A percentile compares a stretch with the other conserved stretches of the same genome.
phyloP scores from a whole-genome alignment of 208 protist species.

The Acanthamoeba triangularis region DNA sequence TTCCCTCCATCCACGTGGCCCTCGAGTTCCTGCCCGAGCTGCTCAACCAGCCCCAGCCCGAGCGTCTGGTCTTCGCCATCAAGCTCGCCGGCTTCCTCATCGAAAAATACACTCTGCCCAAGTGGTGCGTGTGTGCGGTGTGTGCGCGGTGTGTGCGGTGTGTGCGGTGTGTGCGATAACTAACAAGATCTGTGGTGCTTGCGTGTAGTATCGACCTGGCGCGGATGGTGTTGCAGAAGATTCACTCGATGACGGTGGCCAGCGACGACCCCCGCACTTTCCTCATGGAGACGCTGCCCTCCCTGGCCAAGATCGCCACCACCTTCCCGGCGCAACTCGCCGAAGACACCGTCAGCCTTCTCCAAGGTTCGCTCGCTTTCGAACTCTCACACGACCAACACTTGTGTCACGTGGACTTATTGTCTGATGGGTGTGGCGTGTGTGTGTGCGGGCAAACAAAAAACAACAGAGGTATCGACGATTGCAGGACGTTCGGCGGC shows the following conservation, averaged over 20 bases:
- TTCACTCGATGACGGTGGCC: not conserved
- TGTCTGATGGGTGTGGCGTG: not conserved
- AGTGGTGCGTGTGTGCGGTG: slow-evolving; percentile 27
- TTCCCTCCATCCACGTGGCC: slow-evolving; percentile 86
- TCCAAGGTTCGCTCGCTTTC: not conserved
- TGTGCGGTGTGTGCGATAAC: no score
- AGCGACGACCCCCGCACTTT: not conserved
- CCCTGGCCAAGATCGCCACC: not conserved
- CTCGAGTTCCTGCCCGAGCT: slow-evolving; percentile 86
- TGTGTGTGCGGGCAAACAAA: not conserved
- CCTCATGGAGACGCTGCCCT: slow-evolving; percentile 29
- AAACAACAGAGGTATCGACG: slow-evolving; percentile 6
- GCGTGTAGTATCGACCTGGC: slow-evolving; percentile 19
- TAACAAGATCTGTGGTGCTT: not conserved
- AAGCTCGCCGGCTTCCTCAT: slow-evolving; percentile 72
- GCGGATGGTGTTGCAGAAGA: slow-evolving; percentile 44
- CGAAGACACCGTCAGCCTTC: slow-evolving; percentile 24
- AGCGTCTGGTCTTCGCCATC: slow-evolving; percentile 83
- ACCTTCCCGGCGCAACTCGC: slow-evolving; percentile 20
- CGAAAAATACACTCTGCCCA: slow-evolving; percentile 85
- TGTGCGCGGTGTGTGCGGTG: not conserved
- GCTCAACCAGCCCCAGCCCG: slow-evolving; percentile 69
- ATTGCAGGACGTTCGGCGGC: not conserved
- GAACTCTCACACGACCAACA: no score
- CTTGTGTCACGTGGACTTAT: not conserved